Percentiles rank a stretch among this genome's conserved stretches.
phyloP scores from a whole-genome alignment of 345 rosid species.

The Euphorbia tirucalli region DNA sequence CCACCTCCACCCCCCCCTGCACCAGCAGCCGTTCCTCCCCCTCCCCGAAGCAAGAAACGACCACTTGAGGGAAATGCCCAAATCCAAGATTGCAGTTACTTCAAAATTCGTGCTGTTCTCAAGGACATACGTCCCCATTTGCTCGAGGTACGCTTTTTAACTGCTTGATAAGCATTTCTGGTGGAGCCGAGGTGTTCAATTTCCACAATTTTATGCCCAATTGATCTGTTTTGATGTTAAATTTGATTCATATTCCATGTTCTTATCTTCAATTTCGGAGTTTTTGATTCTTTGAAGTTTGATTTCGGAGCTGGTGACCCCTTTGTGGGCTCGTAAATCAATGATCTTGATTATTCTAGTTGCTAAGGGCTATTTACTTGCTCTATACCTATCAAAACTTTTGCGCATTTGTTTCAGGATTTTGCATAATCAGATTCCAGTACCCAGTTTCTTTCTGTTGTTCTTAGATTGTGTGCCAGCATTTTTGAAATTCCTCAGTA shows the following conservation, averaged over 20 bases:
- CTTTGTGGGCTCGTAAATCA: not conserved
- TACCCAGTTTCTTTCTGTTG: not conserved
- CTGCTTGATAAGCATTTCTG: not conserved
- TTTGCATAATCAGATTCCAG: not conserved
- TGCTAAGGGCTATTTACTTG: not conserved
- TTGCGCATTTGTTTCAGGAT: not conserved
- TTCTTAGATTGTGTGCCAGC: slow-evolving; percentile 2
- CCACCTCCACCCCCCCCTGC: slow-evolving; percentile 22
- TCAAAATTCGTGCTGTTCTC: slow-evolving; percentile 39
- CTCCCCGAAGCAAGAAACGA: slow-evolving; percentile 45
- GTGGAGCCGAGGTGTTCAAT: not conserved
- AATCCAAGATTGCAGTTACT: slow-evolving; percentile 47
- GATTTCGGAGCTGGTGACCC: not conserved
- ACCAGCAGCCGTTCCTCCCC: not conserved
- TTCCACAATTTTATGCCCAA: not conserved
- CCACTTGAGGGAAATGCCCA: slow-evolving; percentile 40
- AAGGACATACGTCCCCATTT: slow-evolving; percentile 39
- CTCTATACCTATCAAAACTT: too few species aligned
- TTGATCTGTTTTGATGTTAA: not conserved
- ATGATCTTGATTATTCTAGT: slow-evolving; percentile 1
- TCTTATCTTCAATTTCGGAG: not conserved
- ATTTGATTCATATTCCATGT: not conserved
- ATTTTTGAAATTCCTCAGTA: not conserved
- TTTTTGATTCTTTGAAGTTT: not conserved
- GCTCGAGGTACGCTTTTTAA: slow-evolving; percentile 29